Base-by-base conservation (phyloP, 2,329 filamentous ascomycete genomes). In the Polytolypa hystricis region DNA sequence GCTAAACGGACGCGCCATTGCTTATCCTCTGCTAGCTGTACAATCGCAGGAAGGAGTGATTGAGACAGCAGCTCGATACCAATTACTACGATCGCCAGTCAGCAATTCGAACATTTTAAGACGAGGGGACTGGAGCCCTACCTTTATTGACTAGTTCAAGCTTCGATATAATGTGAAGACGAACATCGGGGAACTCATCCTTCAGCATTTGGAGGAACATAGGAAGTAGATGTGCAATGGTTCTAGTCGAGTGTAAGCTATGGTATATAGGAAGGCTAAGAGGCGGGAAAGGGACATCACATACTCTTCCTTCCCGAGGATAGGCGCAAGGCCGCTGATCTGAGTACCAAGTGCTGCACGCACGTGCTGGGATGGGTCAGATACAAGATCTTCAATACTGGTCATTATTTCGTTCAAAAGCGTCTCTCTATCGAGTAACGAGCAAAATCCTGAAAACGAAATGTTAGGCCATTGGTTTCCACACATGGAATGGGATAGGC, bases 181-280 rank as follows among this genome's bases (percentile, higher is more conserved):
- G 82, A 35, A 98, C 91, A 58, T 98, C 91, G 15, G 91, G 91
- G 62, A 95, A 96, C 57, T 98, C 91, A 54, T 98, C 91, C 73
- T 96, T 98, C 52, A 98, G 79, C 91, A 98, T 98, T 61, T 93
- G 84, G 37, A 98, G 73, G 64, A 98, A 96, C 89, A 98, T 98
- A 37, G 91, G 91, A 30, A 98, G 75, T 30, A 98, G 77, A 59
- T 98, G 91, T 50, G 91, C 81, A 48, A 94, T 96, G 19, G 91
- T 98, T 63, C 84, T 91, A 47, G 18, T n/a, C 1, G 31, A 25
- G 38, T 42, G 49, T n/a, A n/a, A 42, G 26, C 45, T 45, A 33
- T 52, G 43, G 45, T 37, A 38, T 34, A 36, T 38, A 27, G 28
- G 30, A 27, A n/a, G n/a, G n/a, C 12, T 37, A 17, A 33, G 35